Conservation (phyloP, 1,284 basidiomycete genomes). For the Sporisorium scitamineum region DNA sequence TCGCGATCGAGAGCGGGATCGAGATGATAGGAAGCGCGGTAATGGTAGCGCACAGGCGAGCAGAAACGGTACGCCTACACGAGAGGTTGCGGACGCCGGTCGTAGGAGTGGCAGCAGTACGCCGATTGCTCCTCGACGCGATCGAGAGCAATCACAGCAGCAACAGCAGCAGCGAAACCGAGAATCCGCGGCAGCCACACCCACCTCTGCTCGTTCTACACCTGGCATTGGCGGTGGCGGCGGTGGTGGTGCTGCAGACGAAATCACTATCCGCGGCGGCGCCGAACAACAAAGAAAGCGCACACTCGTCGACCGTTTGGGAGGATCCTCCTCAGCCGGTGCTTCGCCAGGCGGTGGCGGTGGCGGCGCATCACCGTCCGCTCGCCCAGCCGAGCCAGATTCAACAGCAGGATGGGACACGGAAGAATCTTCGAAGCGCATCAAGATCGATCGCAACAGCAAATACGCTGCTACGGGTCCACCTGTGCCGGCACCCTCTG, state of each 20-base stretch:
- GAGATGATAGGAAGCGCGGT: slow-evolving; percentile 17
- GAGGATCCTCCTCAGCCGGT: slow-evolving; percentile 11
- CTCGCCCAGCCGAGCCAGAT: background rate
- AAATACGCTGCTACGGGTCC: slow-evolving; percentile 32
- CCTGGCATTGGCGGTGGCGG: slow-evolving; percentile 9
- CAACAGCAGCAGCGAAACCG: slow-evolving; percentile 15
- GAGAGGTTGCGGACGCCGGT: slow-evolving; percentile 13
- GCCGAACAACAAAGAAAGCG: slow-evolving; percentile 35
- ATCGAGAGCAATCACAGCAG: slow-evolving; percentile 30
- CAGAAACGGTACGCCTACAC: slow-evolving; percentile 31
- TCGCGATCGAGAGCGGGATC: slow-evolving; percentile 17
- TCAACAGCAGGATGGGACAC: slow-evolving; percentile 16
- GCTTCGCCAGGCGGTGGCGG: slow-evolving; percentile 16
- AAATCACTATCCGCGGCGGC: slow-evolving; percentile 30
- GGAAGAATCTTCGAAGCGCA: slow-evolving; percentile 24
- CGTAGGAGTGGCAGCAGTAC: slow-evolving; percentile 22
- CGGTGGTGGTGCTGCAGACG: slow-evolving; percentile 11
- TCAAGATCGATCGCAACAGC: slow-evolving; percentile 36
- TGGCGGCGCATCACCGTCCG: slow-evolving; percentile 11
- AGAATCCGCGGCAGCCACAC: slow-evolving; percentile 14
- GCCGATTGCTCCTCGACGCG: slow-evolving; percentile 26
- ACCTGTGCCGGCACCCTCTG: slow-evolving; percentile 5
- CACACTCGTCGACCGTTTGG: slow-evolving; percentile 37
- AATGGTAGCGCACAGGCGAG: slow-evolving; percentile 32
- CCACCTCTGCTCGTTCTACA: slow-evolving; percentile 21